Conservation (phyloP, 2,329 filamentous ascomycete genomes). For the Colletotrichum paranaense region DNA sequence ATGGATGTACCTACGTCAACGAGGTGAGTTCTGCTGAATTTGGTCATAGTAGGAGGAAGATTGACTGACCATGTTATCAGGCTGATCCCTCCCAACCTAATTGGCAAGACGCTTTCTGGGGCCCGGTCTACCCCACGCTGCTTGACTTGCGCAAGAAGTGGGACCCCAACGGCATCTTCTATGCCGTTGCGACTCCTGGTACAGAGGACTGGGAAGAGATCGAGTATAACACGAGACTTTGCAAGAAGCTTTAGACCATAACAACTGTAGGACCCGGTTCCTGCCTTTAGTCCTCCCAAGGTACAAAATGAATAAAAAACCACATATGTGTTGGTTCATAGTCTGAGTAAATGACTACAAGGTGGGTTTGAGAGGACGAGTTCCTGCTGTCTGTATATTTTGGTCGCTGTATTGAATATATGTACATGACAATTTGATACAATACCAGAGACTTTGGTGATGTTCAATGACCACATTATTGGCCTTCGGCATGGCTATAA, state of each 20-base stretch:
- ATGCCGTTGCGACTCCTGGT: slow-evolving; percentile 55
- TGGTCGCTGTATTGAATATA: too few species aligned
- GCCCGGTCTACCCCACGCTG: slow-evolving; percentile 49
- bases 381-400: too few species aligned
- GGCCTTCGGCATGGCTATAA: too few species aligned
- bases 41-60: accelerated
- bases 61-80: slow-evolving; percentile 18
- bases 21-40: slow-evolving; percentile 45
- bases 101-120: slow-evolving; percentile 54
- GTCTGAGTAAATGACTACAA: too few species aligned
- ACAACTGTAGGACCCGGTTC: too few species aligned
- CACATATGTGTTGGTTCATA: too few species aligned
- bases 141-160: slow-evolving; percentile 54
- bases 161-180: slow-evolving; percentile 55
- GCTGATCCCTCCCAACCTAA: slow-evolving; percentile 48
- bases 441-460: too few species aligned
- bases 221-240: slow-evolving; percentile 53
- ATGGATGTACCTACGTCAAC: slow-evolving; percentile 57
- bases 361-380: too few species aligned
- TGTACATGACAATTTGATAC: too few species aligned
- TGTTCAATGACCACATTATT: too few species aligned
- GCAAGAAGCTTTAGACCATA: slow-evolving; percentile 38
- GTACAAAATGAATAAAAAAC: too few species aligned
- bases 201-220: slow-evolving; percentile 57
- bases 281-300: too few species aligned